Evolutionary conservation across 2,329 filamentous ascomycete genomes (phyloP).

Genomic region (Ascochyta viciae-villosae): DNA sequence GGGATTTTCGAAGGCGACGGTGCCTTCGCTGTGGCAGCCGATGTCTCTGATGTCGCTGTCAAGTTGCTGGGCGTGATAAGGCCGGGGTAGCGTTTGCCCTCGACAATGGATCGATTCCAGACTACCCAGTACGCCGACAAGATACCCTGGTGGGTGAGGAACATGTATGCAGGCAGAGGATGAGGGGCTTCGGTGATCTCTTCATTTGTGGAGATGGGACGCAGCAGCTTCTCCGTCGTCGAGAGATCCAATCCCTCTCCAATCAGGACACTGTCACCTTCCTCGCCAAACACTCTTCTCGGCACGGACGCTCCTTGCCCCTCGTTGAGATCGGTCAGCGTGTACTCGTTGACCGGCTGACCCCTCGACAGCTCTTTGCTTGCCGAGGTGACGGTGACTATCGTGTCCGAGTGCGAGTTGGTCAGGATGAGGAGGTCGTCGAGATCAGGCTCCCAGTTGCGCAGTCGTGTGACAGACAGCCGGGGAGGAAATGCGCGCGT

Average conservation of each 20-base stretch:
- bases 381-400: constrained; percentile 79
- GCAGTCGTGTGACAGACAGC: constrained; percentile 78
- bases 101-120: constrained; percentile 83
- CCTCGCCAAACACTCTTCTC: constrained; percentile 33
- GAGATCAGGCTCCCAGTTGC: constrained; percentile 80
- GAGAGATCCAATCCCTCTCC: constrained; percentile 87
- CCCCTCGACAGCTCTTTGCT: constrained; percentile 70
- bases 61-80: constrained; percentile 53
- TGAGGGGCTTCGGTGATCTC: constrained; percentile 80
- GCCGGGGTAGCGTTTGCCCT: constrained; percentile 75
- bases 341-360: constrained; percentile 72
- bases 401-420: constrained; percentile 79
- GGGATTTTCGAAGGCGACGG: constrained; percentile 20
- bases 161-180: constrained; percentile 82
- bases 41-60: constrained; percentile 24
- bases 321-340: constrained; percentile 76
- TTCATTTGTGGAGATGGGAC: constrained; percentile 77
- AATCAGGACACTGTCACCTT: constrained; percentile 76
- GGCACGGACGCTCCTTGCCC: constrained; percentile 73
- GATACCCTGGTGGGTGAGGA: constrained; percentile 87
- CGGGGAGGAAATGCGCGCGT: constrained; percentile 70
- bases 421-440: constrained; percentile 83
- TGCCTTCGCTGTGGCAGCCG: constrained; percentile 25
- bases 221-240: constrained; percentile 75
- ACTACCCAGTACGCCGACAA: constrained; percentile 90